Evolutionary conservation across 441 rosid genomes (phyloP), one percentile per base, ranked within the genome.

Genomic region (Populus trichocarpa): DNA sequence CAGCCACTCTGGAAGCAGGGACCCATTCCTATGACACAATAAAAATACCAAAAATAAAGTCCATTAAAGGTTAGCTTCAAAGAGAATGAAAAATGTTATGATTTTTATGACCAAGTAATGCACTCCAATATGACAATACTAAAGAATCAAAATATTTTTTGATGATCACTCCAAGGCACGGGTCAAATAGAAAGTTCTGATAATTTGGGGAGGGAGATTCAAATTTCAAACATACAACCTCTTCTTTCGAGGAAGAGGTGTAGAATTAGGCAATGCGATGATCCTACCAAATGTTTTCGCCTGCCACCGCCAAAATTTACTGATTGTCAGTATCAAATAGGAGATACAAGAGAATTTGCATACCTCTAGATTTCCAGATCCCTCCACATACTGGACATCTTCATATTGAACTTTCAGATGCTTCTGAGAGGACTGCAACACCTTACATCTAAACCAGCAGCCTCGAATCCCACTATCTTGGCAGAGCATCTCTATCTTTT

Each of bases 381-480:
- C 98, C 83, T 92, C 95, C 75, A 89, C 98, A 76, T 94, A 98
- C 81, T 80, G 89, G 82, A 93, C 75, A 84, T 96, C 99, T 85
- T 90, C 93, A 83, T 96, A 94, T 78, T 81, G 90, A 46, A 94
- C 96, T 79, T 89, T 94, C 81, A 94, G 86, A 75, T 83, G 91
- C 78, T 88, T 96, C 68, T 83, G 82, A 67, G 91, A 88, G 64
- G 88, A 81, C 80, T 88, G 90, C 82, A 94, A 76, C 84, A 96
- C 82, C 35, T 94, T 91, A 85, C 98, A 93, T 87, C 92, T 90
- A 84, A 96, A 96, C 99, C 99, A 94, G 88, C 98, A 96, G 59
- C 99, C 99, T 85, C 95, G 89, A 78, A 96, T 85, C 68, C 99
- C 98, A 75, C 99, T 96, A 85, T 96, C 99, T 89, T 92, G 99